Conservation (phyloP, 371 early-diverging fungal genomes). For the Cokeromyces recurvatus region DNA sequence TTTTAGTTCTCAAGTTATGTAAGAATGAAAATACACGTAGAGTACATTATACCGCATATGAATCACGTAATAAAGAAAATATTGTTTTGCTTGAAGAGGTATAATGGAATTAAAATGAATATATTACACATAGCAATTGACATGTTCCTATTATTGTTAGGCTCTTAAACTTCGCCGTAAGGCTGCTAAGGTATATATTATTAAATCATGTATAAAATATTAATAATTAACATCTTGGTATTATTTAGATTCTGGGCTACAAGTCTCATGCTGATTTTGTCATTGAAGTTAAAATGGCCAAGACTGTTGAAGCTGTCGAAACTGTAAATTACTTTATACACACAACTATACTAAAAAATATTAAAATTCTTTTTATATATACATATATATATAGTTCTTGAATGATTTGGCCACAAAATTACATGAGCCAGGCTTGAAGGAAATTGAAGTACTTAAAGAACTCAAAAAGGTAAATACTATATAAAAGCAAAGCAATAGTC, state of each 20-base stretch:
- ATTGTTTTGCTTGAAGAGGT: conserved; percentile 50
- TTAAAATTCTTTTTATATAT: background rate
- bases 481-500: background rate
- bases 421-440: conserved; percentile 52
- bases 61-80: conserved; percentile 59
- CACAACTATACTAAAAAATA: no score
- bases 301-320: conserved; percentile 61
- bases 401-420: conserved; percentile 57
- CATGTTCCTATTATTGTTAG: conserved; percentile 15
- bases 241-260: conserved; percentile 62
- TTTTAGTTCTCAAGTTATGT: conserved; percentile 49
- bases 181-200: conserved; percentile 43
- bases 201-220: no score
- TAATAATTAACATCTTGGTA: no score
- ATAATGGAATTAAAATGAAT: background rate
- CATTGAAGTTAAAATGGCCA: conserved; percentile 85
- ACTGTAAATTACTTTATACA: conserved; percentile 18
- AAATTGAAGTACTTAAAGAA: conserved; percentile 50
- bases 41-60: conserved; percentile 45
- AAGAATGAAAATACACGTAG: conserved; percentile 60
- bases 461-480: conserved; percentile 54
- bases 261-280: conserved; percentile 68
- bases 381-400: conserved; percentile 70
- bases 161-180: conserved; percentile 54
- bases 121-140: background rate